These are phyloP conservation scores for Waltergamsia citrina DNA, from an alignment of 2,329 filamentous ascomycete species.

Conservation along the genomic window DNA sequence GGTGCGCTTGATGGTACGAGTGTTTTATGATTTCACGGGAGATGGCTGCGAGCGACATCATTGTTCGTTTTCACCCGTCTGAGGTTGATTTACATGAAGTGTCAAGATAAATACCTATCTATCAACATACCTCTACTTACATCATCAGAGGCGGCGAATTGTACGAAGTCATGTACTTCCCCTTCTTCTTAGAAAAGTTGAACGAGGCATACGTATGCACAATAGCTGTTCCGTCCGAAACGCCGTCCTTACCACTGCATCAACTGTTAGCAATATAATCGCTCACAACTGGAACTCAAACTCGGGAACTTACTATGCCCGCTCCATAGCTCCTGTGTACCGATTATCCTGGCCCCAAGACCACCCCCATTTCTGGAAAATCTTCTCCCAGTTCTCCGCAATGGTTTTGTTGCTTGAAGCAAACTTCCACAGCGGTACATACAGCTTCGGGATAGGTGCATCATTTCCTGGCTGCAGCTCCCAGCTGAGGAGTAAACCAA, in stretches of 20 bases:
- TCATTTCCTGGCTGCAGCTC: conserved; percentile 12
- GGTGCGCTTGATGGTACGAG: too few relatives aligned
- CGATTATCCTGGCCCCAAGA: conserved; percentile 6
- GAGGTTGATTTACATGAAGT: too few relatives aligned
- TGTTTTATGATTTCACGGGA: too few relatives aligned
- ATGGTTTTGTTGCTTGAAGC: conserved; percentile 7
- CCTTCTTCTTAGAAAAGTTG: conserved; percentile 3
- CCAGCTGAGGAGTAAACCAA: conserved; percentile 15
- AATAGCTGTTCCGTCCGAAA: conserved; percentile 1
- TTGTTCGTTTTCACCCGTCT: too few relatives aligned
- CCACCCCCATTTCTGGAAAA: conserved; percentile 9
- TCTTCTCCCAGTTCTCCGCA: conserved; percentile 6
- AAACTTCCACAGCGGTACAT: conserved; percentile 16
- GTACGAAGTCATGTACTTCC: conserved; percentile 2
- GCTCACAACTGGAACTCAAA: too few relatives aligned
- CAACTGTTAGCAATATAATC: too few relatives aligned
- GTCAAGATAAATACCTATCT: too few relatives aligned
- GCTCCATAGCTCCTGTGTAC: conserved; percentile 4
- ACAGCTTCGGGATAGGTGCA: conserved; percentile 14
- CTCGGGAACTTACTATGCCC: conserved; percentile 2
- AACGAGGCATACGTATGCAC: conserved; percentile 1
- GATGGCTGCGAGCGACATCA: too few relatives aligned
- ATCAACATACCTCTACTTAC: neutral
- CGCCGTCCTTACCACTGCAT: neutral
- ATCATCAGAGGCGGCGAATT: conserved; percentile 1